Evolutionary conservation across 768 basidiomycete species (phyloP).

Genomic region (Collybia nuda): DNA sequence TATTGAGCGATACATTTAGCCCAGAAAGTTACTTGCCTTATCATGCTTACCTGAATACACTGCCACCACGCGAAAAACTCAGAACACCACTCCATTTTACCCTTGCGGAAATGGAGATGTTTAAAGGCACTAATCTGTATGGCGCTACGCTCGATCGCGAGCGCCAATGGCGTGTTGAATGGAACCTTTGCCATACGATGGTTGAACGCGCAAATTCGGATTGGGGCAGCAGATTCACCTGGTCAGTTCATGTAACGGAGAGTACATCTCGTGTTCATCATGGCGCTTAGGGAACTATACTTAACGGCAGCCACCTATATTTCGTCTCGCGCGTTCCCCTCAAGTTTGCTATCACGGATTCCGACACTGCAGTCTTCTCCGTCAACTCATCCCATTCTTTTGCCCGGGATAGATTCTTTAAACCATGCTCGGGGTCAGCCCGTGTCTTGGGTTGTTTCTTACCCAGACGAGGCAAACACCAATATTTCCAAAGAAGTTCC

Average conservation of each 20-base stretch:
- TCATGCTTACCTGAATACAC: slow-evolving; percentile 61
- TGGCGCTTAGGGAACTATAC: slow-evolving; percentile 60
- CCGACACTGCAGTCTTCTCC: slow-evolving; percentile 53
- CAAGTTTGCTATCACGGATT: slow-evolving; percentile 62
- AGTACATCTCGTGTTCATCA: slow-evolving; percentile 5
- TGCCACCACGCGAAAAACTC: slow-evolving; percentile 59
- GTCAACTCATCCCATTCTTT: slow-evolving; percentile 69
- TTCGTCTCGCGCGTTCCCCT: slow-evolving; percentile 90
- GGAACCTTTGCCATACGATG: slow-evolving; percentile 48
- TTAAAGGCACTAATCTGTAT: slow-evolving; percentile 80
- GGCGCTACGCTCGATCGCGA: slow-evolving; percentile 73
- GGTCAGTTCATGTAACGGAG: slow-evolving; percentile 42
- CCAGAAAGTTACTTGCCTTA: slow-evolving; percentile 34
- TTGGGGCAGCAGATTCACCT: slow-evolving; percentile 59
- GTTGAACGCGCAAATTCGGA: slow-evolving; percentile 31
- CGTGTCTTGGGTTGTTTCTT: slow-evolving; percentile 77
- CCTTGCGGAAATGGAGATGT: slow-evolving; percentile 54
- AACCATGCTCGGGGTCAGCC: slow-evolving; percentile 83
- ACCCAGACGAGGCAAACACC: slow-evolving; percentile 23
- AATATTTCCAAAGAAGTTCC: slow-evolving; percentile 19
- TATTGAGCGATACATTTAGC: slow-evolving; percentile 9
- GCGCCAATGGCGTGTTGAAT: slow-evolving; percentile 62
- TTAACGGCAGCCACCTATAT: slow-evolving; percentile 73
- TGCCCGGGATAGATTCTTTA: slow-evolving; percentile 85
- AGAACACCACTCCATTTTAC: slow-evolving; percentile 78